Base-by-base conservation (phyloP, 306 rosid species). In the Fragaria vesca region DNA sequence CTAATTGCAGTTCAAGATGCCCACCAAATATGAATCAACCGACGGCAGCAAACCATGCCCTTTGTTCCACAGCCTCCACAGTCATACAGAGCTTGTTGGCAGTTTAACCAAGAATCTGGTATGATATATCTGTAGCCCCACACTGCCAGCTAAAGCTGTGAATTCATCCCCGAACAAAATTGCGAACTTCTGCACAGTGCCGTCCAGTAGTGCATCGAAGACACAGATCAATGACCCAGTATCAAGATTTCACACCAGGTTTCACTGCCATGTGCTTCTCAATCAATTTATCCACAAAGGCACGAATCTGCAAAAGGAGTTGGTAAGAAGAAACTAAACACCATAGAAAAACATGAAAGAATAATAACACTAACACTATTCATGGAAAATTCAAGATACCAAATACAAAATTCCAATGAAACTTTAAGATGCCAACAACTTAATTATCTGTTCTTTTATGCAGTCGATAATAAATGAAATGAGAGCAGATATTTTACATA, bases 241-340 rank as follows among this genome's bases (percentile, higher is more conserved):
- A 76, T 88, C 85, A 88, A 26, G 90, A 85, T 83, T 88, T 92
- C 82, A 20, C 52, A 69, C 55, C 79, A 8, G 91, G 79, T 81
- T 88, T 89, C 32, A 36, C 66, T 47, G 84, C 81, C 97, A 88
- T 89, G 86, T 95, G 93, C 86, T 90, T 95, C 86, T 91, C 97
- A 69, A 93, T 91, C 87, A 96, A 86, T 81, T 79, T 84, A 82
- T 96, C 99, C 82, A 95, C 97, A 86, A 93, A 95, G 58, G 99
- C 84, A 75, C 96, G 99, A 60, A 88, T 89, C 96, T 95, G 97
- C 90, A 91, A 17, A 70, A 73, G 78, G 66, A 76, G 79, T 69
- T 78, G 65, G 83, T 82, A 67, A 79, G 80, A 67, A 15, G 81
- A 83, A 43, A 51, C 42, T 74, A 65, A 38, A 66, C 73, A 72